Evolutionary conservation across 2,329 filamentous ascomycete species (phyloP), one percentile per base, ranked within the genome.

Genomic region (Didymella exigua): DNA sequence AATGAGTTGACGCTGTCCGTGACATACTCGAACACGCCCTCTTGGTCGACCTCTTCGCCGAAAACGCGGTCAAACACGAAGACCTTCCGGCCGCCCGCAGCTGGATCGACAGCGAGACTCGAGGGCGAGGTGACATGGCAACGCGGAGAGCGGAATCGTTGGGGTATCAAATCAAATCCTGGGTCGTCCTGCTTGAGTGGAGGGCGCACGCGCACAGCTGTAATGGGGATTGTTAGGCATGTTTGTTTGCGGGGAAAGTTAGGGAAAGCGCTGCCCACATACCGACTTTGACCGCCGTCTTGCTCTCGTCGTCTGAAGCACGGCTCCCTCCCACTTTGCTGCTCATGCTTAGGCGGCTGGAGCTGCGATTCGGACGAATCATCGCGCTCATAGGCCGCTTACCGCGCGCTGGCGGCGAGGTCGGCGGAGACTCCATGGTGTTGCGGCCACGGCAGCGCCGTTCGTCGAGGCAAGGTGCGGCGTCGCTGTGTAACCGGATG

Each of bases 51-150:
- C 2, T 95, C 89, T 66, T 93, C 87, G 27, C 87, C 84, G 71
- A 99, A 99, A 5, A 99, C 93, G 58, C 92, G 88, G 77, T 99
- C 95, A 72, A 99, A 99, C 18, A 98, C 89, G 72, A 99, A 99
- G 3, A 97, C 82, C 73, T 98, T 98, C 70, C 89, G 89, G 44
- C 93, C 95, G 71, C 96, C 92, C 0, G 92, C 89, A 2, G 93
- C 90, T 30, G 52, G 52, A 70, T 98, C 95, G 64, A 99, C 91
- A 21, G 90, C 84, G 43, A 99, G 80, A 72, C 85, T 96, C 6
- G 91, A 97, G 38, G 89, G 83, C 14, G 91, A 91, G 10, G 89
- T 92, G 56, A 93, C 90, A 62, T 97, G 92, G 59, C 96, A 92
- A 81, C 93, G 96, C 33, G 93, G 89, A 61, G 89, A 86, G 75